Percentiles rank a stretch among this genome's conserved stretches.
Evolutionary conservation across 2,329 filamentous ascomycete species (phyloP).

Genomic region (Paracorniculantispora psalliotae): DNA sequence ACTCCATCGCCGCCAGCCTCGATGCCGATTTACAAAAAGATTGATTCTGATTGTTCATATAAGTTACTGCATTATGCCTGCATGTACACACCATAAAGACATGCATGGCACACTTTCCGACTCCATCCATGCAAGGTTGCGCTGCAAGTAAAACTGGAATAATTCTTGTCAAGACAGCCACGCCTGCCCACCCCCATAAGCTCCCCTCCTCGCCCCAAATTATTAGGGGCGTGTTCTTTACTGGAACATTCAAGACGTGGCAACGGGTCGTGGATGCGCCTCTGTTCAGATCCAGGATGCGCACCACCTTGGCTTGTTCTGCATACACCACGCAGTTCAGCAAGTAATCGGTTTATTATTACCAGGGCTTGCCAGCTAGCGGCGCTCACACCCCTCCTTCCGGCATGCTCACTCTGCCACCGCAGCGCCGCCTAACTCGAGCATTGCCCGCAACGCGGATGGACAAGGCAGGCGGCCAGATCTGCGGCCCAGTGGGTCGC

Average conservation of each 20-base stretch:
- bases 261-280: slow-evolving; percentile 12
- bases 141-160: slow-evolving; percentile 3
- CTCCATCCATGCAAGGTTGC: slow-evolving; percentile 1
- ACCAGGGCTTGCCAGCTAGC: slow-evolving; percentile 21
- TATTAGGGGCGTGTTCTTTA: slow-evolving; percentile 4
- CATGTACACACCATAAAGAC: neutral
- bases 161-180: neutral
- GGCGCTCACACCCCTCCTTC: slow-evolving; percentile 1
- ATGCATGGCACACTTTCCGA: neutral
- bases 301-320: slow-evolving; percentile 13
- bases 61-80: neutral
- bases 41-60: neutral
- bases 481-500: slow-evolving; percentile 38
- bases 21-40: neutral
- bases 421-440: slow-evolving; percentile 10
- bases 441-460: neutral
- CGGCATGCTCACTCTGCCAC: neutral
- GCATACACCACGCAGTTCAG: slow-evolving; percentile 17
- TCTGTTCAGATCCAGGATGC: slow-evolving; percentile 12
- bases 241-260: slow-evolving; percentile 7
- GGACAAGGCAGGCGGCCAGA: slow-evolving; percentile 26
- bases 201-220: neutral
- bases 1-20: neutral
- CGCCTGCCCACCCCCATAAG: neutral
- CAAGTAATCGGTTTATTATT: slow-evolving; percentile 24